Percentiles rank a stretch among this genome's conserved stretches.
These are phyloP conservation scores for Dentipellis sp. DNA, from an alignment of 768 basidiomycete genomes.

Conservation along the genomic window DNA sequence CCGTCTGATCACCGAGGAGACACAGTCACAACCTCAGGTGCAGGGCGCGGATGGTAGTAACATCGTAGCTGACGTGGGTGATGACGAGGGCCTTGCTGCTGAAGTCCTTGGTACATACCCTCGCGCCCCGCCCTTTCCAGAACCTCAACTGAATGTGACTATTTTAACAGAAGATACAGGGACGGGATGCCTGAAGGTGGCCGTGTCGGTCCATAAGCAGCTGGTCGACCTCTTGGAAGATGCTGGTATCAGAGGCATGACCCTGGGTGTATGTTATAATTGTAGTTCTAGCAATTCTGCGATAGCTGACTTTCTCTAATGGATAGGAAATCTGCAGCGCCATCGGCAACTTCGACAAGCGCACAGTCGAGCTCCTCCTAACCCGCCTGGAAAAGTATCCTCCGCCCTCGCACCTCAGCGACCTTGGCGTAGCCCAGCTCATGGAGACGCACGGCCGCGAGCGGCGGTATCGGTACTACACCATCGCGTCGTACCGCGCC, in stretches of 20 bases:
- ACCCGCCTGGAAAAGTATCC: conserved; percentile 53
- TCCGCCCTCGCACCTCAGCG: conserved; percentile 63
- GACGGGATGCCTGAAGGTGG: conserved; percentile 34
- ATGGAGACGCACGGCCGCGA: conserved; percentile 83
- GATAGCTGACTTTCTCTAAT: background rate
- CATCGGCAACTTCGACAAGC: conserved; percentile 65
- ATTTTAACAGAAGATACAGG: background rate
- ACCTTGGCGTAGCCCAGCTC: conserved; percentile 58
- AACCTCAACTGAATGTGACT: background rate
- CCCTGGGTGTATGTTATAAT: conserved; percentile 45
- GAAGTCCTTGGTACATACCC: background rate
- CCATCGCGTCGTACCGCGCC: conserved; percentile 54
- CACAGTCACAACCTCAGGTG: conserved; percentile 14
- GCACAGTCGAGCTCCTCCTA: conserved; percentile 77
- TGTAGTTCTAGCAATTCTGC: background rate
- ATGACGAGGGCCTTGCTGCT: conserved; percentile 25
- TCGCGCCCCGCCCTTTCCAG: background rate
- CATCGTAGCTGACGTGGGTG: conserved; percentile 12
- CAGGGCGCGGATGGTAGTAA: background rate
- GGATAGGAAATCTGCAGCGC: conserved; percentile 52
- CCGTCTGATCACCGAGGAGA: conserved; percentile 45
- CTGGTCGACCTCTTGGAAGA: conserved; percentile 66
- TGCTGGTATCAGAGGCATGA: conserved; percentile 60
- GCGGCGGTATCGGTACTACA: conserved; percentile 80
- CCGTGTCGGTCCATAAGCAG: conserved; percentile 70